Percentiles rank a stretch among this genome's conserved stretches.
Evolutionary conservation across 192 early-diverging fungal species (phyloP).

Genomic region (Diversispora epigaea): DNA sequence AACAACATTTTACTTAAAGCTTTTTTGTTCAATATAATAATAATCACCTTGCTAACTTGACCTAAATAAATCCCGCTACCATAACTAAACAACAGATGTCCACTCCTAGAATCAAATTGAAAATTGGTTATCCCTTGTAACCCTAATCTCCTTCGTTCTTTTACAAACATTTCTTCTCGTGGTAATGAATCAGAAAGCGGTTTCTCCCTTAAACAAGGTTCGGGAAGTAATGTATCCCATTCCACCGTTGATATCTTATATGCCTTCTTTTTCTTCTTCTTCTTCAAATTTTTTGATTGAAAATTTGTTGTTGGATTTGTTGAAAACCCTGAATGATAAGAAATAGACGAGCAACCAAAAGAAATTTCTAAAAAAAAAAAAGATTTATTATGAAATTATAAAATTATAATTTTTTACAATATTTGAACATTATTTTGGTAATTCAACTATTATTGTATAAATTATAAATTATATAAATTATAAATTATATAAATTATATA

Average conservation of each 20-base stretch:
- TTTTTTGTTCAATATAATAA: no score
- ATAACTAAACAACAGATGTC: conserved; percentile 42
- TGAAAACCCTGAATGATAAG: neutral
- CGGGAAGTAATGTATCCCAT: conserved; percentile 38
- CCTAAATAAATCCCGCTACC: conserved; percentile 41
- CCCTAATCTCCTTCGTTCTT: conserved; percentile 47
- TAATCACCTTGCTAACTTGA: conserved; percentile 30
- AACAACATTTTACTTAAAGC: no score
- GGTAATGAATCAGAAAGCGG: conserved; percentile 19
- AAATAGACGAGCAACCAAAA: no score
- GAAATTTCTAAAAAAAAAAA: no score
- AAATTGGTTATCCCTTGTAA: conserved; percentile 48
- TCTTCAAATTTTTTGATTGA: neutral
- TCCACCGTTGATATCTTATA: neutral
- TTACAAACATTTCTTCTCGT: conserved; percentile 42
- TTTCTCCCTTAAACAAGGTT: conserved; percentile 38
- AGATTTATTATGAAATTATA: no score
- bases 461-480: no score
- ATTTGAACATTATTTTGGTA: no score
- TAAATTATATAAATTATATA: no score
- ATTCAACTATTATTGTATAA: no score
- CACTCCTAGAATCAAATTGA: conserved; percentile 30
- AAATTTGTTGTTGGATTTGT: neutral
- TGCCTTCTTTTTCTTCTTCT: neutral
- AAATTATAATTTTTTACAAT: no score